Base-by-base conservation (phyloP, 345 rosid species). In the Aegle marmelos region DNA sequence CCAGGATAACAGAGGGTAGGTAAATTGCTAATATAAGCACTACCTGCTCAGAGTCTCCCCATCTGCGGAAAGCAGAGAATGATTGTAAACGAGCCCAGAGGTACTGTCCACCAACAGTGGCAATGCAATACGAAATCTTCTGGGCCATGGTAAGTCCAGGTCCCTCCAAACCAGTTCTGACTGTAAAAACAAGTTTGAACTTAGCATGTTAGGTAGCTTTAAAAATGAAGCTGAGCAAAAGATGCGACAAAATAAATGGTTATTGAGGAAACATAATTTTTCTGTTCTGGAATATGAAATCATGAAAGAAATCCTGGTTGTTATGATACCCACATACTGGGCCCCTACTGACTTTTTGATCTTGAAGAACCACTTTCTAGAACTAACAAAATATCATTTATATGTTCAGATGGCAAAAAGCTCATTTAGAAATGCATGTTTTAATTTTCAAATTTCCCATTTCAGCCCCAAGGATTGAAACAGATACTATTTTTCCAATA, bases 21-120 rank as follows among this genome's bases (percentile, higher is more conserved):
- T 53, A 27, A 33, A 19, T 19, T 7, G 54, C 19, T 9, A 22
- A 37, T 21, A 50, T 11, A 37, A 72, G 33, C 71, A 36, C 28
- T 25, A 92, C 95, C 98, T 90, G 97, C 79, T 92, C 95, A 81
- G 99, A 90, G 82, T 94, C 91, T 76, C 98, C 99, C 99, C 98
- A 96, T 86, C 98, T 86, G 62, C 97, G 94, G 79, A 96, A 96
- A 76, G 98, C 98, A 70, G 99, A 96, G 80, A 96, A 96, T 0
- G 97, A 91, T 77, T 94, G 97, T 76, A 92, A 77, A 59, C 98
- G 92, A 72, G 97, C 90, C 93, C 94, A 94, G 68, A 94, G 82
- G 79, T 94, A 96, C 69, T 94, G 99, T 75, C 99, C 95, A 82
- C 99, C 98, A 74, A 94, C 99, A 60, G 91, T 83, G 62, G 98